Evolutionary conservation across 192 early-diverging fungal genomes (phyloP).

Genomic region (Phycomyces blakesleeanus): DNA sequence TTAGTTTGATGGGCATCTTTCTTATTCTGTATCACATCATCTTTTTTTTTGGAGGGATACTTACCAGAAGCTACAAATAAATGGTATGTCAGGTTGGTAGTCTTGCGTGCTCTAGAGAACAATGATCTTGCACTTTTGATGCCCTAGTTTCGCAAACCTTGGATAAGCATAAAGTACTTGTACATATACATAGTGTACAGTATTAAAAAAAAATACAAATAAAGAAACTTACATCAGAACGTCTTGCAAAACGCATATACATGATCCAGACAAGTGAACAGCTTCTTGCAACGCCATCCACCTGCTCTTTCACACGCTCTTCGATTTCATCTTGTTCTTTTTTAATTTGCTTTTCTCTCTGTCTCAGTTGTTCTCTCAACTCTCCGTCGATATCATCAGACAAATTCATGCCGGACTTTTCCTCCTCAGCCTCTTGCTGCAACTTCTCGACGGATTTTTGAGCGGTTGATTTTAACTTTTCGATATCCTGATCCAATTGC

Average conservation of each 20-base stretch:
- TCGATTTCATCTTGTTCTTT: conserved; percentile 62
- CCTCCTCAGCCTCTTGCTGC: conserved; percentile 36
- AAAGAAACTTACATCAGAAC: conserved; percentile 64
- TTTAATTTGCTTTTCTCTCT: conserved; percentile 51
- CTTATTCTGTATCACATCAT: too few relatives aligned
- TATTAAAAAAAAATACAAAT: conserved; percentile 14
- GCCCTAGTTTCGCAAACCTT: conserved; percentile 41
- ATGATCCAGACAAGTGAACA: conserved; percentile 80
- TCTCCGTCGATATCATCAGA: conserved; percentile 56
- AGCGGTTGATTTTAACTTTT: conserved; percentile 26
- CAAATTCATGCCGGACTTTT: conserved; percentile 38
- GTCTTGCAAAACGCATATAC: conserved; percentile 78
- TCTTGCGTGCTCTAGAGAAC: conserved; percentile 76
- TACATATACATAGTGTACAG: not conserved
- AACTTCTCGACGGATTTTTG: conserved; percentile 44
- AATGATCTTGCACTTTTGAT: conserved; percentile 68
- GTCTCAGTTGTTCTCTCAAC: conserved; percentile 49
- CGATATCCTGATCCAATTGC: conserved; percentile 42
- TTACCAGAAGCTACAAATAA: conserved; percentile 78
- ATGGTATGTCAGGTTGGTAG: conserved; percentile 73
- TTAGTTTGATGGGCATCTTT: too few relatives aligned
- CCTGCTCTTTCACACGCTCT: conserved; percentile 46
- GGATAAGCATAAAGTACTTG: not conserved
- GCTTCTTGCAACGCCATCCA: conserved; percentile 52
- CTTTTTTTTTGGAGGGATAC: too few relatives aligned